Evolutionary conservation across 2,329 filamentous ascomycete genomes (phyloP), one percentile per base, ranked within the genome.

Genomic region (Exserohilum rostratum): DNA sequence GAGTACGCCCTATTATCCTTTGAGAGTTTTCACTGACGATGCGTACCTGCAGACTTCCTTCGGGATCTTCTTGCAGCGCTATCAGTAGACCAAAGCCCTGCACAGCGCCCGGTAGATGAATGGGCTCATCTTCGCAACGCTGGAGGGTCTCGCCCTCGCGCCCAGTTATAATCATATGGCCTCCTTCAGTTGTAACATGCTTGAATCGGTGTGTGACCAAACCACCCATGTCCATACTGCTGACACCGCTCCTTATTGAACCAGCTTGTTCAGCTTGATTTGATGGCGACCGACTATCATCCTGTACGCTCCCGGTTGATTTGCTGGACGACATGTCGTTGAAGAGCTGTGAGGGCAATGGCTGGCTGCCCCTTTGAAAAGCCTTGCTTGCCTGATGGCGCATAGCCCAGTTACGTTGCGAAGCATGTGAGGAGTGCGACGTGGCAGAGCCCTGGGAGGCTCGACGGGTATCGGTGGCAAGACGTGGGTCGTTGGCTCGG

Each of bases 121-220:
- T 96, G 0, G 92, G 91, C 67, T 96, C 92, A 67, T 96, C 92
- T 73, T 96, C 92, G 68, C 92, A 96, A 47, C 86, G 84, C 69
- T 96, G 90, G 39, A 95, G 77, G 0, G 82, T 85, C 2, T 86
- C 83, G 2, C 86, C 88, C 48, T 91, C 87, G 50, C 89, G 83
- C 5, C 91, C 91, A 0, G 90, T 95, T 49, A 96, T 90, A 27
- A 96, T 84, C 22, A 89, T 86, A 76, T 96, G 91, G 0, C 91
- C 91, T 13, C 87, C 89, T 2, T 90, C 86, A 0, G 90, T 92
- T 22, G 88, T 78, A 3, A 90, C 80, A 68, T 96, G 90, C 62
- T 87, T 89, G 76, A 96, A 96, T 2, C 91, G 87, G 20, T 86
- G 81, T 1, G 90, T 90, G 2, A 92, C 70, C 22, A 90, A 77